Evolutionary conservation across 352 stramenopile species (phyloP).

Genomic region (Pythium volutum): DNA sequence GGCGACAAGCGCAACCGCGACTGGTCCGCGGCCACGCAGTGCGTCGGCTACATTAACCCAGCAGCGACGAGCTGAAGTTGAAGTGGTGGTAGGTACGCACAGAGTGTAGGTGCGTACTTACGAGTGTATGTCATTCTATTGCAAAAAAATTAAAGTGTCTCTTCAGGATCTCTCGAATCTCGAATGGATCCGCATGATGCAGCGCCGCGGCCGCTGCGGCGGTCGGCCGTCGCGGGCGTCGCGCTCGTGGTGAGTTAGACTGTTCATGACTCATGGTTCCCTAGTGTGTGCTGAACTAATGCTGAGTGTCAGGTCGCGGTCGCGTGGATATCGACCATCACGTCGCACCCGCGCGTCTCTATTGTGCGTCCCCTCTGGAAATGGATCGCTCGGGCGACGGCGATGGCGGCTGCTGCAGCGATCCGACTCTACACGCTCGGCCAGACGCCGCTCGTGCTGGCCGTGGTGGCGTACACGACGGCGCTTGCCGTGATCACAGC

Average conservation of each 20-base stretch:
- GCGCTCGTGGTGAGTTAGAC: conserved; percentile 14
- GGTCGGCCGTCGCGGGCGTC: conserved; percentile 11
- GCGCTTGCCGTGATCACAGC: neutral
- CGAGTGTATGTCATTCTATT: conserved; percentile 9
- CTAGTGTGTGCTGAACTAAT: neutral
- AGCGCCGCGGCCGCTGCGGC: conserved; percentile 6
- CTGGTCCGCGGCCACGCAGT: conserved; percentile 74
- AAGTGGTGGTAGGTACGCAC: conserved; percentile 5
- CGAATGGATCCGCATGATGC: neutral
- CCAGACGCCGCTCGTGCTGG: conserved; percentile 24
- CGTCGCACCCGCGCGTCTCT: neutral
- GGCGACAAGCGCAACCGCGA: conserved; percentile 76
- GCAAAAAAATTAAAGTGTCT: conserved; percentile 2
- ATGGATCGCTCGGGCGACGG: neutral
- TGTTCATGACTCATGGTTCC: too few species aligned
- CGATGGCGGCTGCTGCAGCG: neutral
- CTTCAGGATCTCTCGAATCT: conserved; percentile 8
- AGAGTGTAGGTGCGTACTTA: conserved; percentile 8
- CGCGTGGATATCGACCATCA: conserved; percentile 10
- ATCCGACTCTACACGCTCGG: conserved; percentile 11
- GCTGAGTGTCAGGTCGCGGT: conserved; percentile 1
- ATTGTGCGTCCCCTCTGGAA: neutral
- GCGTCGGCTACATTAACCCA: conserved; percentile 56
- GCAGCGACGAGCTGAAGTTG: neutral
- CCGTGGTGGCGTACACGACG: neutral